Conservation (phyloP, 2,329 filamentous ascomycete genomes). For the Aureobasidium pullulans region DNA sequence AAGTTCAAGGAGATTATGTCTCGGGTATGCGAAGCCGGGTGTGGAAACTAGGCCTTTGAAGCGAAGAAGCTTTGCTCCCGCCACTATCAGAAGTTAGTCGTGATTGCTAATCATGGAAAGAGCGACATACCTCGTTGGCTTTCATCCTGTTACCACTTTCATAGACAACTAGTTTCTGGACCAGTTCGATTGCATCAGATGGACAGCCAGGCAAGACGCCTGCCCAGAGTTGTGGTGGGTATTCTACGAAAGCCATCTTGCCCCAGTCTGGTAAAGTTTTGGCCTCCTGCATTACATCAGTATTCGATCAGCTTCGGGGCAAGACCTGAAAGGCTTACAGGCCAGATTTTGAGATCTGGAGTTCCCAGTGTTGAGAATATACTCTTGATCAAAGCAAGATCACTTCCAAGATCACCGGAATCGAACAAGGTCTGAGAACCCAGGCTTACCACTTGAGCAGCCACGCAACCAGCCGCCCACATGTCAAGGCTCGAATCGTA, state of each 20-base stretch:
- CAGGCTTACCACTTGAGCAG: conserved; percentile 63
- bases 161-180: conserved; percentile 62
- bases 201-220: conserved; percentile 58
- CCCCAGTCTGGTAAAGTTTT: conserved; percentile 74
- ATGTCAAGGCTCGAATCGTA: conserved; percentile 74
- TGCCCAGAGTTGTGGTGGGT: conserved; percentile 61
- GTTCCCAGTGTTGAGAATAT: conserved; percentile 91
- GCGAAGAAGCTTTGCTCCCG: not conserved
- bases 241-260: conserved; percentile 71
- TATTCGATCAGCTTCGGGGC: not conserved
- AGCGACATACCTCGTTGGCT: conserved; percentile 48
- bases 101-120: not conserved
- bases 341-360: conserved; percentile 73
- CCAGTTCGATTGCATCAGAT: conserved; percentile 54
- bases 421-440: conserved; percentile 64
- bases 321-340: conserved; percentile 42
- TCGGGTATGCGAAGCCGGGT: not conserved
- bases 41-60: not conserved
- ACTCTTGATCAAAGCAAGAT: conserved; percentile 81
- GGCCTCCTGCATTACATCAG: conserved; percentile 47
- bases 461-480: conserved; percentile 80
- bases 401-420: conserved; percentile 82
- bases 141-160: conserved; percentile 60
- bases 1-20: not conserved
- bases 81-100: conserved; percentile 6